Percentiles rank a stretch among this genome's conserved stretches.
These are phyloP conservation scores for Aspergillus terreus DNA, from an alignment of 2,329 filamentous ascomycete genomes.

Conservation along the genomic window DNA sequence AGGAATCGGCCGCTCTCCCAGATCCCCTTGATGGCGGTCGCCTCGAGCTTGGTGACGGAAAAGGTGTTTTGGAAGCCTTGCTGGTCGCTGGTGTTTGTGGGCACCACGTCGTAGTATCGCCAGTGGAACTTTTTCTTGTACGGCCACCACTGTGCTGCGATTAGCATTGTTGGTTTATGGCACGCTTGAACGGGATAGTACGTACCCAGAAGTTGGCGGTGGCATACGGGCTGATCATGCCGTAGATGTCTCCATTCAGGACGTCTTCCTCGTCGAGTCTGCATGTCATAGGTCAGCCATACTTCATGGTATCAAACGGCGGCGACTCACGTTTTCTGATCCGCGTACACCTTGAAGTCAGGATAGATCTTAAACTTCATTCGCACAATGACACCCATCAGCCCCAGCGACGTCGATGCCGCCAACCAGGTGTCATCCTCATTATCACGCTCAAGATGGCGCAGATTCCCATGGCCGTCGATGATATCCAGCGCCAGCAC, in stretches of 20 bases:
- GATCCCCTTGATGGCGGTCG: constrained; percentile 7
- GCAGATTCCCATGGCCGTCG: constrained; percentile 6
- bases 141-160: constrained; percentile 7
- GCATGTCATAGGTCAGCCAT: neutral
- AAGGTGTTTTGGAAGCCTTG: constrained; percentile 13
- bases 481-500: constrained; percentile 10
- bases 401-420: constrained; percentile 10
- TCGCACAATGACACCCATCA: constrained; percentile 8
- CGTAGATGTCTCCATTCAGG: constrained; percentile 9
- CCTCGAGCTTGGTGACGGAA: constrained; percentile 8
- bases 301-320: neutral
- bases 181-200: neutral
- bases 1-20: constrained; percentile 9
- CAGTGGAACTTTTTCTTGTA: constrained; percentile 14
- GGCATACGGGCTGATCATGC: constrained; percentile 10
- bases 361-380: constrained; percentile 13
- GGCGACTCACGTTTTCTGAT: constrained; percentile 10
- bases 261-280: constrained; percentile 11
- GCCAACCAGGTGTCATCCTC: constrained; percentile 11
- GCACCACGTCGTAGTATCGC: constrained; percentile 12
- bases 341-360: constrained; percentile 12
- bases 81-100: constrained; percentile 5
- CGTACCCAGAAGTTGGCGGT: constrained; percentile 13
- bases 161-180: neutral
- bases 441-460: constrained; percentile 9